Evolutionary conservation across 106 monocot species (phyloP).

Genomic region (Dendrobium huoshanense): DNA sequence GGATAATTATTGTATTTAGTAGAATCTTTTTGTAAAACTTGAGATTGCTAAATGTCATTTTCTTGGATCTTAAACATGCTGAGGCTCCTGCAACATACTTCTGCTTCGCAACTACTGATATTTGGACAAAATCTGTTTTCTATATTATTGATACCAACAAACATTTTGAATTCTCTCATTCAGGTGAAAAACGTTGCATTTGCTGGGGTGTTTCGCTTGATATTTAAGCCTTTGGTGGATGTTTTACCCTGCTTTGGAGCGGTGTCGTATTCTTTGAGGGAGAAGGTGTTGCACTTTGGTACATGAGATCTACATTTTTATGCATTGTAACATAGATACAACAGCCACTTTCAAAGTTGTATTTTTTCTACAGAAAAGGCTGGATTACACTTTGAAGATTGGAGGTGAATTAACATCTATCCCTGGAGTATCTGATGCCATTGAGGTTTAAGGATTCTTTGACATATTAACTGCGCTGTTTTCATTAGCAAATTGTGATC

Average conservation of each 20-base stretch:
- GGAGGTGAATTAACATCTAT: constrained; percentile 65
- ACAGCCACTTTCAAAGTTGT: background rate
- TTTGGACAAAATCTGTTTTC: background rate
- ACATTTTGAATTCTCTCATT: constrained; percentile 3
- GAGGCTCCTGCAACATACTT: background rate
- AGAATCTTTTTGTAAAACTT: background rate
- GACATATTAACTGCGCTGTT: background rate
- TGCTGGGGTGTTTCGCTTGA: constrained; percentile 88
- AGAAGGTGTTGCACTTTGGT: constrained; percentile 54
- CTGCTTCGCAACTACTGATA: background rate
- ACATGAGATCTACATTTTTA: constrained; percentile 3
- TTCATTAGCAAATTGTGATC: background rate
- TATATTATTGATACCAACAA: background rate
- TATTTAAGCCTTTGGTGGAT: constrained; percentile 78
- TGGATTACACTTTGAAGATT: constrained; percentile 57
- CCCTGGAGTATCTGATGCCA: constrained; percentile 69
- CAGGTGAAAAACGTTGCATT: constrained; percentile 97
- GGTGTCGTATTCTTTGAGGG: constrained; percentile 79
- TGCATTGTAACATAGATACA: background rate
- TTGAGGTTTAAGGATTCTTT: constrained; percentile 36
- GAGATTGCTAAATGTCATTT: background rate
- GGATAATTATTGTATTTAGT: too few relatives aligned
- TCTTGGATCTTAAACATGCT: background rate
- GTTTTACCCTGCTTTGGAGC: constrained; percentile 96
- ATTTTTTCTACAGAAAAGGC: constrained; percentile 60